These are phyloP conservation scores for Boletus smithii DNA, from an alignment of 1,284 basidiomycete species.

Conservation along the genomic window DNA sequence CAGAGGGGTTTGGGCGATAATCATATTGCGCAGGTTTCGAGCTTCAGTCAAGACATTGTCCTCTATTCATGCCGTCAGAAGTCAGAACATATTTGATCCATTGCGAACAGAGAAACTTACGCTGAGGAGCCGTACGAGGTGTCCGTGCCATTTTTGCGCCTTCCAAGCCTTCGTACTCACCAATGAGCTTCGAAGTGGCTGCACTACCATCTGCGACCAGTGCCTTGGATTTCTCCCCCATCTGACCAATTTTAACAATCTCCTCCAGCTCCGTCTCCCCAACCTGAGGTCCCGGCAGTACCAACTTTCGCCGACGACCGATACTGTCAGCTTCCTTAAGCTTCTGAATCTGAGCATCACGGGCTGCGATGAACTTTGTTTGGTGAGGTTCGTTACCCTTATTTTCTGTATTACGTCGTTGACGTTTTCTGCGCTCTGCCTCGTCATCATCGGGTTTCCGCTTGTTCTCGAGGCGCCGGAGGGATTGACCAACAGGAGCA, in stretches of 20 bases:
- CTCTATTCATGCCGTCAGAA: constrained; percentile 45
- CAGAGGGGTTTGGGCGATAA: constrained; percentile 87
- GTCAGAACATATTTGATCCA: constrained; percentile 12
- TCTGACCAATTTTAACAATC: constrained; percentile 97
- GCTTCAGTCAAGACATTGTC: constrained; percentile 95
- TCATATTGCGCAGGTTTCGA: constrained; percentile 91
- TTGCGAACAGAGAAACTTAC: constrained; percentile 48
- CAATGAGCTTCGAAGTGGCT: constrained; percentile 82
- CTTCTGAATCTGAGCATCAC: constrained; percentile 96
- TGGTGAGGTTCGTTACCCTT: constrained; percentile 72
- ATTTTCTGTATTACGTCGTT: constrained; percentile 57
- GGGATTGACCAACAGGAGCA: constrained; percentile 89
- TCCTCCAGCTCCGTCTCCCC: constrained; percentile 96
- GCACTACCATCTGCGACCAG: constrained; percentile 80
- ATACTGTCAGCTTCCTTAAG: constrained; percentile 97
- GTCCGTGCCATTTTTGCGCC: constrained; percentile 89
- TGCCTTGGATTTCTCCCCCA: constrained; percentile 83
- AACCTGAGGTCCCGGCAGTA: constrained; percentile 89
- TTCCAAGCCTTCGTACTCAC: constrained; percentile 89
- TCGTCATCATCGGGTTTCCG: constrained; percentile 90
- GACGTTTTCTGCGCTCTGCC: constrained; percentile 81
- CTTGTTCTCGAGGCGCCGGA: constrained; percentile 89
- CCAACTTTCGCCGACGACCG: constrained; percentile 81
- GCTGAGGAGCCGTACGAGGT: constrained; percentile 86
- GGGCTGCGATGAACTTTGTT: constrained; percentile 88